These are phyloP conservation scores for Bifiguratus adelaidae DNA, from an alignment of 192 early-diverging fungal species.

Conservation along the genomic window DNA sequence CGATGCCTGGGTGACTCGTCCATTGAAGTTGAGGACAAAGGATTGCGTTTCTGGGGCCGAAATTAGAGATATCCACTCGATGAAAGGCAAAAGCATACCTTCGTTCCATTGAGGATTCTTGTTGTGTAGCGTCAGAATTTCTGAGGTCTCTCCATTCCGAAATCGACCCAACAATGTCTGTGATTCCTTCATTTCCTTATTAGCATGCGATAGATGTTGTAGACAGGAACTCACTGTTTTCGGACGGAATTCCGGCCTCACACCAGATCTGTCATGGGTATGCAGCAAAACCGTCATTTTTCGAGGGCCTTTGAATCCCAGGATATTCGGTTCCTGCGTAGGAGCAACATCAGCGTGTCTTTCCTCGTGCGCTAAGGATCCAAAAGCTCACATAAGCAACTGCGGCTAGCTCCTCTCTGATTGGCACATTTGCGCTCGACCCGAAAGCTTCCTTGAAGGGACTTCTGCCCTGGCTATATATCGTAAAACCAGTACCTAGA, in stretches of 20 bases:
- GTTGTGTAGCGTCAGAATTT: slow-evolving; percentile 75
- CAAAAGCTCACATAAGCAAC: slow-evolving; percentile 60
- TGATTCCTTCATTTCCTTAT: slow-evolving; percentile 27
- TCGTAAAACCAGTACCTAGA: slow-evolving; percentile 70
- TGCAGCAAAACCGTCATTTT: slow-evolving; percentile 83
- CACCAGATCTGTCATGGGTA: slow-evolving; percentile 48
- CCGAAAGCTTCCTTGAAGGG: slow-evolving; percentile 19
- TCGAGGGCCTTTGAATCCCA: slow-evolving; percentile 85
- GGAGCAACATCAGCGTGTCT: neutral
- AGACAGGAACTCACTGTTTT: slow-evolving; percentile 25
- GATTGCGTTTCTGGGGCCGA: slow-evolving; percentile 59
- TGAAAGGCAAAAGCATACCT: slow-evolving; percentile 26
- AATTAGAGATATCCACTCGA: neutral
- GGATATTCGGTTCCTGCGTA: slow-evolving; percentile 68
- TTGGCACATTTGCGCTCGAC: slow-evolving; percentile 15
- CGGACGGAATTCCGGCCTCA: slow-evolving; percentile 39
- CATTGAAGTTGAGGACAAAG: slow-evolving; percentile 91
- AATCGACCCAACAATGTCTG: slow-evolving; percentile 53
- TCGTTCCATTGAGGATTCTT: slow-evolving; percentile 92
- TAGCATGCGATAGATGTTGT: neutral
- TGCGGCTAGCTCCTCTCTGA: slow-evolving; percentile 59
- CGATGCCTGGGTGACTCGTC: slow-evolving; percentile 75
- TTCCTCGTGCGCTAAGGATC: neutral
- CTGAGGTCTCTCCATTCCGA: slow-evolving; percentile 35
- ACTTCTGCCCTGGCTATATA: slow-evolving; percentile 50